Evolutionary conservation across 805 yeast genomes (phyloP), one percentile per base, ranked within the genome.

Genomic region (Wickerhamiella azyma): DNA sequence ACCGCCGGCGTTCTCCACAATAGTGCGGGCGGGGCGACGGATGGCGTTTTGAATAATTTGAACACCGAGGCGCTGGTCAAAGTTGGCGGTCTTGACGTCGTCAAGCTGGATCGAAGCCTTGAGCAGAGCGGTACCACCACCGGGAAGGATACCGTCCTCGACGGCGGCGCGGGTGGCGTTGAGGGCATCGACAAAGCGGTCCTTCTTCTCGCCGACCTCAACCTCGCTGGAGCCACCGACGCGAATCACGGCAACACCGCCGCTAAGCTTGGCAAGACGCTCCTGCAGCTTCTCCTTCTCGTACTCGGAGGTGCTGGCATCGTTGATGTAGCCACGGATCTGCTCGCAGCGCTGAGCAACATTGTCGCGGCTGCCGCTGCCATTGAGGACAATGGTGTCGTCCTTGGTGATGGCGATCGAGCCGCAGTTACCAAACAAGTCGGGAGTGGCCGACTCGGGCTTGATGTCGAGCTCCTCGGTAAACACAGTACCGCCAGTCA

Each of bases 101-200:
- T 77, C 85, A 59, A 92, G 74, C 52, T 79, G 66, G 57, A 77
- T 73, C 45, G 94, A 76, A 43, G 97, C 96, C 76, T 92, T 92
- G 60, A 85, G 75, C 62, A 92, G 75, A 48, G 98, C 98, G 55
- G 96, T 85, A 70, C 98, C 98, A 66, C 98, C 98, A 71, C 98
- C 98, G 62, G 98, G 98, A 55, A 92, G 75, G 63, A 92, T 86
- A 70, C 98, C 98, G 69, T 85, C 95, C 69, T 89, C 89, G 53
- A 92, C 95, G 54, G 98, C 98, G 49, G 98, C 96, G 69, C 97
- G 85, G 45, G 97, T 92, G 47, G 98, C 96, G 64, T 92, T 89
- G 64, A 92, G 75, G 24, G 98, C 97, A 71, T 92, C 98, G 60
- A 92, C 97, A 62, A 86, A 85, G 70, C 98, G 82, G 67, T 92